Evolutionary conservation across 306 rosid genomes (phyloP), one percentile per base, ranked within the genome.

Genomic region (Mimosa bimucronata): DNA sequence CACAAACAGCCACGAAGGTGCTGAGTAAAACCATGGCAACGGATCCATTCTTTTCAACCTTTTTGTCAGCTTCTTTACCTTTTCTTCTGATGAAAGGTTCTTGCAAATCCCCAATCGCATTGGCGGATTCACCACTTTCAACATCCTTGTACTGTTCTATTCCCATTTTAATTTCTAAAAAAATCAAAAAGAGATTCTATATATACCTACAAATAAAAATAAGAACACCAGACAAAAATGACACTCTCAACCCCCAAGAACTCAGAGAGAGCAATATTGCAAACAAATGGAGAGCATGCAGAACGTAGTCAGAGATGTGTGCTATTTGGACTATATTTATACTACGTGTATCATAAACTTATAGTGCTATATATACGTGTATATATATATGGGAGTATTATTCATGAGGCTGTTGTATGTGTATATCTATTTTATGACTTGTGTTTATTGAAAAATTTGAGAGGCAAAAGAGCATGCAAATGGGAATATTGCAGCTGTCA

Each of bases 1-100:
- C 98, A 85, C 92, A 89, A 82, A 92, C 96, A 31, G 92, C 90
- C 82, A 90, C 92, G 25, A 78, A 82, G 10, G 98, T 94, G 84
- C 94, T 85, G 4, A 94, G 79, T 66, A 92, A 77, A 77, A 92
- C 97, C 97, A 92, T 90, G 67, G 91, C 87, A 85, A 86, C 82
- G 29, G 97, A 86, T 60, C 90, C 93, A 76, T 78, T 67, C 13
- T 45, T 45, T 45, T 45, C 46, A 42, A 42, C 13, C 46, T 12
- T 42, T 42, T 5, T 42, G 46, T 9, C 15, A 45, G 13, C 16
- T 45, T 15, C 15, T 11, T 15, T 3, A 3, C 50, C 13, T 45
- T 29, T 78, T 46, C 66, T 65, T 6, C n/a, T 18, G 77, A 87
- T 83, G 29, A 92, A 81, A 13, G 97, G 93, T 48, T 83, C 72